These are phyloP conservation scores for Saturnispora galanensis DNA, from an alignment of 805 yeast genomes.

Conservation along the genomic window DNA sequence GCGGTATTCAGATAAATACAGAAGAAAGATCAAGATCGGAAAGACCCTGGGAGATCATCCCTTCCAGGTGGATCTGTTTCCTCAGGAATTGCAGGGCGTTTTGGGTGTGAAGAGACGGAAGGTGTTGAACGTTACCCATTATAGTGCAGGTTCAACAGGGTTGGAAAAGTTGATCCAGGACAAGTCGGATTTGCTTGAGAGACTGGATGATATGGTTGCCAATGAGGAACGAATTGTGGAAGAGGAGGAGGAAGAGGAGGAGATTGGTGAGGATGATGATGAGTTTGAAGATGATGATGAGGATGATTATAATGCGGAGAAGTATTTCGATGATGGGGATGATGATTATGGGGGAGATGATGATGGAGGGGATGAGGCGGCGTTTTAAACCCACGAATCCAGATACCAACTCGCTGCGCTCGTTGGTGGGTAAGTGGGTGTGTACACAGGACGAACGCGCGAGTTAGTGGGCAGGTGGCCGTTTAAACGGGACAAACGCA, in stretches of 20 bases:
- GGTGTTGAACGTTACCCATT: too few relatives aligned
- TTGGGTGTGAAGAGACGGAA: slow-evolving; percentile 28
- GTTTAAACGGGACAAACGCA: too few relatives aligned
- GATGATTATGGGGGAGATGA: slow-evolving; percentile 44
- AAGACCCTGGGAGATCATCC: slow-evolving; percentile 73
- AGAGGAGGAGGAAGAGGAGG: slow-evolving; percentile 35
- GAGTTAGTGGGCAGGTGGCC: too few relatives aligned
- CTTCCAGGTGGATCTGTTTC: slow-evolving; percentile 59
- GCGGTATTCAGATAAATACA: slow-evolving; percentile 73
- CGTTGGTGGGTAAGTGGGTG: too few relatives aligned
- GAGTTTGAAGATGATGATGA: slow-evolving; percentile 68
- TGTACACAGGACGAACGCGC: too few relatives aligned
- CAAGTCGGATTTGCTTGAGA: slow-evolving; percentile 23
- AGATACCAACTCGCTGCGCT: too few relatives aligned
- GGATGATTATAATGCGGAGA: slow-evolving; percentile 72
- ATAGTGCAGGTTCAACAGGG: too few relatives aligned
- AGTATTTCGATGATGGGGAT: slow-evolving; percentile 66
- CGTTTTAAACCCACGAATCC: slow-evolving; percentile 36
- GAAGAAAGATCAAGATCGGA: slow-evolving; percentile 60
- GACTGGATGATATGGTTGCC: slow-evolving; percentile 28
- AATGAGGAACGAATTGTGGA: slow-evolving; percentile 34
- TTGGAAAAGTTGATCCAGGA: slow-evolving; percentile 20
- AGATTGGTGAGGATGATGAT: slow-evolving; percentile 54
- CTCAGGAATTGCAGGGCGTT: slow-evolving; percentile 62
- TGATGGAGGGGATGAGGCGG: slow-evolving; percentile 62